Base-by-base conservation (phyloP, 192 early-diverging fungal genomes). In the Entomortierella chlamydospora region DNA sequence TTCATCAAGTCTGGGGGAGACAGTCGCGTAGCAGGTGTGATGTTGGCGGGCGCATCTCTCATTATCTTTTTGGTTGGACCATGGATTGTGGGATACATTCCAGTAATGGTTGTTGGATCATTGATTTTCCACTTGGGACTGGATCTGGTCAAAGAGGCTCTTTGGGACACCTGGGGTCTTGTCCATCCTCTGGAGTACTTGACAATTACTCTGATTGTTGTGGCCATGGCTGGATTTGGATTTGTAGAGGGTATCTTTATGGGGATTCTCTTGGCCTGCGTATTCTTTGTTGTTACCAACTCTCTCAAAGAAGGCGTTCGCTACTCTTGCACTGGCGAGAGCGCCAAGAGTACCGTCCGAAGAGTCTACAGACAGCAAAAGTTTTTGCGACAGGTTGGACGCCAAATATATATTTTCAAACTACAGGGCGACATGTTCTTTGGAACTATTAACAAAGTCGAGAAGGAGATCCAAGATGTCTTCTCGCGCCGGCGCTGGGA, bases 341-440 rank as follows among this genome's bases (percentile, higher is more conserved):
- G 88, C 2, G 87, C 95, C 33, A 91, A 92, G 57, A 95, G 93
- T 30, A 98, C 93, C 2, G 96, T 99, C 22, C 91, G 96, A 28
- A 86, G 97, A 29, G 84, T 95, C 13, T 95, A 95, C 69, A 85
- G 95, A 31, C 94, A 98, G 82, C 94, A 96, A 64, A 87, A 87
- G 28, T 97, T 95, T 65, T 77, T 99, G 65, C 90, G 92, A 59
- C 83, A 91, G 42, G 93, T 95, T 12, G 94, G 93, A 34, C 86
- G 84, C 13, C 95, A 96, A 70, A 96, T 97, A 59, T 91, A 93
- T 62, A 90, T 94, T 10, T 87, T 98, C 79, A 92, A 93, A 68
- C 76, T 98, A 55, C 96, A 99, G 81, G 93, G 97, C 23, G 97
- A 97, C 68, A 87, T 99, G 88, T 99, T 99, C 71, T 99, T 98